Percentiles rank a stretch among this genome's conserved stretches.
These are phyloP conservation scores for Oemleria cerasiformis DNA, from an alignment of 306 rosid species.

Conservation along the genomic window DNA sequence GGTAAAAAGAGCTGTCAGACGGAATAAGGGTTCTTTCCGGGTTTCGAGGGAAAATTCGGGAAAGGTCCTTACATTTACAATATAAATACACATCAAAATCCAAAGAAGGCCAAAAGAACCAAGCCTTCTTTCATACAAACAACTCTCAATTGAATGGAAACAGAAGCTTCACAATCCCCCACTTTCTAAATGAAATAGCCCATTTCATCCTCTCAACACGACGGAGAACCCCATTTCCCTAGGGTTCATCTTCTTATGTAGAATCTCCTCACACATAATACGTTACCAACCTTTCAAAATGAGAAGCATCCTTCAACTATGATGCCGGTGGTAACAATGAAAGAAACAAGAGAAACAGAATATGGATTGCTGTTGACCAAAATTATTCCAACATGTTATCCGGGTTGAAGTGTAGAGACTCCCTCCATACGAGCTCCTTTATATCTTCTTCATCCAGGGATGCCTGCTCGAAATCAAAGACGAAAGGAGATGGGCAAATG, in stretches of 20 bases:
- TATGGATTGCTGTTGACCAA: neutral
- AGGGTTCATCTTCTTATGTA: constrained; percentile 12
- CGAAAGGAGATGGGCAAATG: constrained; percentile 66
- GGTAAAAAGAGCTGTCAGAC: too few relatives aligned
- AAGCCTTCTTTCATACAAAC: constrained; percentile 33
- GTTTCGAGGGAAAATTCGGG: too few relatives aligned
- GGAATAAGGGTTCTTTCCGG: too few relatives aligned
- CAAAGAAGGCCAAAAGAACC: constrained; percentile 28
- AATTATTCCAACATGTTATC: constrained; percentile 30
- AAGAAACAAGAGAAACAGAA: constrained; percentile 11
- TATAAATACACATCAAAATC: constrained; percentile 11
- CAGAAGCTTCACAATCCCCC: constrained; percentile 1
- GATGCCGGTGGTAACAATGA: neutral
- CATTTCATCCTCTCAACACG: constrained; percentile 22
- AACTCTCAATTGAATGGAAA: constrained; percentile 19
- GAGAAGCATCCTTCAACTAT: constrained; percentile 17
- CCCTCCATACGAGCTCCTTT: constrained; percentile 90
- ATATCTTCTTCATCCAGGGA: constrained; percentile 81
- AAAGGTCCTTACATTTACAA: constrained; percentile 37
- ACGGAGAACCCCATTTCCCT: constrained; percentile 40
- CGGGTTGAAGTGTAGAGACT: constrained; percentile 52
- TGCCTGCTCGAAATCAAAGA: constrained; percentile 79
- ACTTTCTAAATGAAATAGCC: constrained; percentile 1
- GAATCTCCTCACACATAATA: constrained; percentile 17
- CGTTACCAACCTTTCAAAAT: constrained; percentile 20